A percentile compares a stretch with the other conserved stretches of the same genome.
phyloP scores from a whole-genome alignment of 2,329 filamentous ascomycete genomes.

The Pestalotiopsis sp. region DNA sequence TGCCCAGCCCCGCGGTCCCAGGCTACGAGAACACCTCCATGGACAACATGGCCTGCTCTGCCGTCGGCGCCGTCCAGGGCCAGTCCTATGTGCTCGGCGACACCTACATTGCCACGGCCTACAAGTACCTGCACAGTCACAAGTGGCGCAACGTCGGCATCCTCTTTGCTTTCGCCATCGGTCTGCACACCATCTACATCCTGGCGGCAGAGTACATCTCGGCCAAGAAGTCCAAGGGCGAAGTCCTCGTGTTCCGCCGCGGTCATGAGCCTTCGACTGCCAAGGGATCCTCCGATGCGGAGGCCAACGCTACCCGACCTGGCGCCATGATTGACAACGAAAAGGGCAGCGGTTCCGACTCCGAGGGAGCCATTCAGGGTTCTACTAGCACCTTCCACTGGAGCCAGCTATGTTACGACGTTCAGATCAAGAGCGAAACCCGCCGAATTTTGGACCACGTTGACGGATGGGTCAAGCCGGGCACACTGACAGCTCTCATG shows the following conservation, averaged over 20 bases:
- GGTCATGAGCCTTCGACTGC: conserved; percentile 55
- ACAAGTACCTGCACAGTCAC: conserved; percentile 59
- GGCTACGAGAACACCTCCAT: conserved; percentile 38
- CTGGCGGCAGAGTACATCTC: conserved; percentile 67
- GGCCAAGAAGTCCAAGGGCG: conserved; percentile 72
- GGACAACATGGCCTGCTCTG: conserved; percentile 56
- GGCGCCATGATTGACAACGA: neutral
- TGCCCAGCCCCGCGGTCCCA: conserved; percentile 38
- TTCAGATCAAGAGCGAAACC: conserved; percentile 76
- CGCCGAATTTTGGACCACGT: conserved; percentile 82
- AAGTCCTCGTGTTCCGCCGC: conserved; percentile 74
- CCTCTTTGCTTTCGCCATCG: conserved; percentile 64
- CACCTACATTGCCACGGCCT: conserved; percentile 55
- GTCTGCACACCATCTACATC: conserved; percentile 65
- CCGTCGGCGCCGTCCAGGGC: conserved; percentile 61
- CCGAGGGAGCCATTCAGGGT: neutral
- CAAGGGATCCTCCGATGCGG: neutral
- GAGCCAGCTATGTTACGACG: conserved; percentile 77
- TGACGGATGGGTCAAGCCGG: conserved; percentile 92
- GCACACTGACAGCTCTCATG: conserved; percentile 88
- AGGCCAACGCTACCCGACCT: neutral
- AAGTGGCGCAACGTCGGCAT: conserved; percentile 67
- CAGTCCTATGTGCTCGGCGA: conserved; percentile 57
- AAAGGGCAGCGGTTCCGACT: neutral
- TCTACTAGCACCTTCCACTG: conserved; percentile 70